Base-by-base conservation (phyloP, 2,329 filamentous ascomycete species). In the Hypoxylon sp. region DNA sequence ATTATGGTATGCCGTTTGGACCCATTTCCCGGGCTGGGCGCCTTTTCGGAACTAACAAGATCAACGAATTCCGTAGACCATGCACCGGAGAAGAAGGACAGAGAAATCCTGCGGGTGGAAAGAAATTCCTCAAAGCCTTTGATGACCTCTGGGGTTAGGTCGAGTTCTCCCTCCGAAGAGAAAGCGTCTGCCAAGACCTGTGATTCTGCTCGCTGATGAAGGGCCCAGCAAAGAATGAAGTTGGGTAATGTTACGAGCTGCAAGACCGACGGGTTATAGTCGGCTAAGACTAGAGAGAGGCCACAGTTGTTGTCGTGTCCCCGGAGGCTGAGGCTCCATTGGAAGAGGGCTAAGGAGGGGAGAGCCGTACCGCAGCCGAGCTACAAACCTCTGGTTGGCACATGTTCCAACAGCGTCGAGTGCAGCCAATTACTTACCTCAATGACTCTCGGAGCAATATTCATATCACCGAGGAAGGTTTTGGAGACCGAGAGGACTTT, bases 181-280 rank as follows among this genome's bases (percentile, higher is more conserved):
- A 87, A 81, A 11, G 83, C 82, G 32, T 80, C 79, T 20, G 77
- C 73, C 30, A 86, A 70, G 17, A 78, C 70, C 0, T 78, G 73
- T 28, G 70, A 71, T n/a, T 77, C 72, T 4, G 75, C 70, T 44
- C 77, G 78, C 62, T 79, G 76, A 55, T 80, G 74, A 24, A 88
- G 76, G 11, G 86, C 82, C 87, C 90, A 95, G 4, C 87, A 84
- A 30, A 95, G 82, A 39, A 95, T 76, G 44, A 94, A 80, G 77
- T 95, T 95, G 56, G 92, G 91, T 32, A 95, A 75, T 0, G 91
- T 94, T 65, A 94, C 91, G 13, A 94, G 86, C 61, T 90, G 86
- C 54, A 95, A 81, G 11, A 95, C 92, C 3, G 88, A 86, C 37
- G 88, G 87, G 73, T 95, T 95, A 79, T 94, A 95, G 78, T 95